phyloP scores from a whole-genome alignment of 202 grass and related monocot species.

The Zoysia matrella region DNA sequence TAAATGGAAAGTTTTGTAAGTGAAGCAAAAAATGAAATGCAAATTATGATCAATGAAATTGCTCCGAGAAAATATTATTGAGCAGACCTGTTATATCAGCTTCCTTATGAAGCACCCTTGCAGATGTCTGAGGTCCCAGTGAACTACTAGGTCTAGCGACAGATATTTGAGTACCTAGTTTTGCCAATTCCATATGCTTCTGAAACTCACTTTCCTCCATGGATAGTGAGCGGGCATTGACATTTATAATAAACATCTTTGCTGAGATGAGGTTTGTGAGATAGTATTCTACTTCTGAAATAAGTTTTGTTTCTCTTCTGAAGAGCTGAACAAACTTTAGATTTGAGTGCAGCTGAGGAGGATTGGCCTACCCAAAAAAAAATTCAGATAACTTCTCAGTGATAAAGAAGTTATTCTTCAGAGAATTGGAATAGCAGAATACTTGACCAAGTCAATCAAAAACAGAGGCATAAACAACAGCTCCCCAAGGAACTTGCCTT shows the following conservation, averaged over 20 bases:
- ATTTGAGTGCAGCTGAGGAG: slow-evolving; percentile 91
- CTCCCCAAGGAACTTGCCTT: slow-evolving; percentile 63
- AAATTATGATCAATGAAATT: slow-evolving; percentile 17
- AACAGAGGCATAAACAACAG: slow-evolving; percentile 43
- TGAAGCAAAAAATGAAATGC: slow-evolving; percentile 1
- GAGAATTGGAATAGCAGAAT: neutral
- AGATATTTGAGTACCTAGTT: slow-evolving; percentile 49
- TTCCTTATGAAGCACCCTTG: slow-evolving; percentile 33
- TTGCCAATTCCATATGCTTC: slow-evolving; percentile 73
- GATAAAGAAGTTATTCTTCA: neutral
- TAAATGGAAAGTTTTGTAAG: neutral
- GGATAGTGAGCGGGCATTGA: slow-evolving; percentile 66
- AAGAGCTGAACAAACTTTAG: slow-evolving; percentile 90
- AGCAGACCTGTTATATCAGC: slow-evolving; percentile 52
- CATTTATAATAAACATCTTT: slow-evolving; percentile 88
- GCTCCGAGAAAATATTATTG: slow-evolving; percentile 20
- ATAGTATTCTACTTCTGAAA: slow-evolving; percentile 95
- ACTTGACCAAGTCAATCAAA: neutral
- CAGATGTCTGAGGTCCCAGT: slow-evolving; percentile 32
- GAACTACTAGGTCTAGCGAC: slow-evolving; percentile 48
- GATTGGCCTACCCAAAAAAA: slow-evolving; percentile 71
- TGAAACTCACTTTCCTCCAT: slow-evolving; percentile 88
- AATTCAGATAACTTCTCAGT: slow-evolving; percentile 17
- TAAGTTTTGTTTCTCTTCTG: slow-evolving; percentile 81
- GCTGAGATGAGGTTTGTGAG: slow-evolving; percentile 86